A percentile compares a stretch with the other conserved stretches of the same genome.
Evolutionary conservation across 1,139 yeast species (phyloP).

Genomic region (Yamadazyma diospyri): DNA sequence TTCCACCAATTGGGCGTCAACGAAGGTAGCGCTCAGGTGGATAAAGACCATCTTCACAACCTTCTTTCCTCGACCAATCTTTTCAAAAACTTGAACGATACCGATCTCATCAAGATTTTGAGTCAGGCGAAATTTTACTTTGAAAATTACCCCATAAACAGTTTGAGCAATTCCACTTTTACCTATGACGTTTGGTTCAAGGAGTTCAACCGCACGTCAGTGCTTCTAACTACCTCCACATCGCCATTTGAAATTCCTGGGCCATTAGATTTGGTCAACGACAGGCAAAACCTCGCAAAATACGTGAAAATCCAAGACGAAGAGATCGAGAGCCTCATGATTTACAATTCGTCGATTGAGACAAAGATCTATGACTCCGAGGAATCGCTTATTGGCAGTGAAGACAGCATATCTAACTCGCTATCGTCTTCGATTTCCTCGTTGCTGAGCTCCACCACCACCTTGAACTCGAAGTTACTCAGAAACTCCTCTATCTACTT

Average conservation of each 20-base stretch:
- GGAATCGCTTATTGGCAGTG: conserved; percentile 15
- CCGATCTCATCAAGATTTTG: conserved; percentile 35
- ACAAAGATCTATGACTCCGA: conserved; percentile 19
- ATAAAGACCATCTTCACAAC: conserved; percentile 45
- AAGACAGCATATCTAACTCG: conserved; percentile 26
- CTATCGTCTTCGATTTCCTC: conserved; percentile 38
- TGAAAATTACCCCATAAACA: conserved; percentile 24
- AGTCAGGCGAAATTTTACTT: conserved; percentile 29
- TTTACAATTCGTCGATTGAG: conserved; percentile 21
- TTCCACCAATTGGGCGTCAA: conserved; percentile 22
- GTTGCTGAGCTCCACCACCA: conserved; percentile 30
- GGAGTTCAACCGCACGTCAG: conserved; percentile 26
- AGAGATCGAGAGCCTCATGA: conserved; percentile 25
- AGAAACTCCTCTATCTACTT: conserved; percentile 31
- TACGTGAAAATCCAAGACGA: conserved; percentile 27
- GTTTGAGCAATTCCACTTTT: conserved; percentile 20
- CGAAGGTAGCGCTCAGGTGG: conserved; percentile 20
- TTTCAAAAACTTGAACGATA: conserved; percentile 27
- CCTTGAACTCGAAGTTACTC: conserved; percentile 27
- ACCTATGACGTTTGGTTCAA: conserved; percentile 38
- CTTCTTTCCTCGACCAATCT: conserved; percentile 32
- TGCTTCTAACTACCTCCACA: conserved; percentile 22
- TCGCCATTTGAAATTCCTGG: conserved; percentile 6
- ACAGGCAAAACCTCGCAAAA: conserved; percentile 12
- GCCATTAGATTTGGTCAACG: conserved; percentile 4